Conservation (phyloP, 2,329 filamentous ascomycete species). For the Lachnellula subtilissima region DNA sequence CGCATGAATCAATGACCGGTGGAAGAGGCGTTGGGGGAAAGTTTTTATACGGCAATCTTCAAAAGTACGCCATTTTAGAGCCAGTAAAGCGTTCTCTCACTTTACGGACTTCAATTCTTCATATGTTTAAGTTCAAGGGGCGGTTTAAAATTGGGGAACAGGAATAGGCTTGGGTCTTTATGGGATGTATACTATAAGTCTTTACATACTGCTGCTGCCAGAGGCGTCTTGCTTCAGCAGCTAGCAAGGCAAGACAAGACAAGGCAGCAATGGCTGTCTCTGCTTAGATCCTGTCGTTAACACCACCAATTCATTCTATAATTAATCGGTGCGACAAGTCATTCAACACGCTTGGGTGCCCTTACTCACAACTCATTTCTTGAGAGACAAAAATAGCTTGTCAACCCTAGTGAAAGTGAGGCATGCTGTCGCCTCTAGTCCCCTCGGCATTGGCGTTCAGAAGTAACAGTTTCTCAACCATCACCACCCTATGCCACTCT, state of each 20-base stretch:
- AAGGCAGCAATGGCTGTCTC: background rate
- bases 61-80: constrained; percentile 9
- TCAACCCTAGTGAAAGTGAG: no score
- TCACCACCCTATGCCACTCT: no score
- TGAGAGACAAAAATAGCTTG: no score
- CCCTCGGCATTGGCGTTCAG: no score
- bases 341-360: no score
- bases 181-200: background rate
- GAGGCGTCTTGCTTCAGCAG: background rate
- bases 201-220: background rate
- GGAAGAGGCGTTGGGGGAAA: constrained; percentile 20
- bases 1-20: constrained; percentile 13
- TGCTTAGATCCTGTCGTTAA: background rate
- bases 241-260: background rate
- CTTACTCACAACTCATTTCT: no score
- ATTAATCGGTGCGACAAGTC: no score
- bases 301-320: no score
- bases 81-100: background rate
- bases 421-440: no score
- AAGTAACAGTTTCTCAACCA: no score
- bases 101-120: constrained; percentile 1
- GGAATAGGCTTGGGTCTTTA: background rate
- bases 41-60: constrained; percentile 8
- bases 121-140: background rate
- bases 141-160: background rate